phyloP scores from a whole-genome alignment of 2,329 filamentous ascomycete species.

The Pseudomassariella vexata region DNA sequence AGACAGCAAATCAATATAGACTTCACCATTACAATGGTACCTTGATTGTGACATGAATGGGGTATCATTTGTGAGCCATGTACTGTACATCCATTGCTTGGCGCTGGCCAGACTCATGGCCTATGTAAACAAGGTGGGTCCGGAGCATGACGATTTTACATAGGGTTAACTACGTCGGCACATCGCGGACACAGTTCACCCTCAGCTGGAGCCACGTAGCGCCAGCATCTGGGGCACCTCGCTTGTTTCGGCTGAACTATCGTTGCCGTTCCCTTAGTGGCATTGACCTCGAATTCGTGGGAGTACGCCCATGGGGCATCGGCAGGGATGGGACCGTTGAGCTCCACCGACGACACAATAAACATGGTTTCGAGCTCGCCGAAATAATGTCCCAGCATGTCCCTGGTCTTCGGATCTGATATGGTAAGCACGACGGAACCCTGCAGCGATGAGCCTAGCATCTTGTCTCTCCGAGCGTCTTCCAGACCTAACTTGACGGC shows the following conservation, averaged over 20 bases:
- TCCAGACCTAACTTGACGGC: constrained; percentile 75
- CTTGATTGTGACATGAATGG: too few species aligned
- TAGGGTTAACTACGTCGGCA: constrained; percentile 57
- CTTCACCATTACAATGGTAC: too few species aligned
- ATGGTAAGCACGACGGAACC: constrained; percentile 59
- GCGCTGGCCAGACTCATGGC: too few species aligned
- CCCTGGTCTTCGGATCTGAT: constrained; percentile 25
- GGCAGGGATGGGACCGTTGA: constrained; percentile 31
- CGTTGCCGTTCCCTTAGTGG: constrained; percentile 30
- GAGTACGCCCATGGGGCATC: constrained; percentile 33
- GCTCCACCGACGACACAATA: constrained; percentile 59
- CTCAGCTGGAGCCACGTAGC: constrained; percentile 64
- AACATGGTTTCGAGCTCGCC: constrained; percentile 59
- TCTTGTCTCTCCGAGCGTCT: constrained; percentile 62
- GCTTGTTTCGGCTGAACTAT: constrained; percentile 43
- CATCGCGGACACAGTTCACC: constrained; percentile 69
- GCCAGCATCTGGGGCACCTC: constrained; percentile 90
- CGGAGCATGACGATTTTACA: too few species aligned
- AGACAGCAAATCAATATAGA: too few species aligned
- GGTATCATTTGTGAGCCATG: too few species aligned
- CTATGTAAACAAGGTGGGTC: too few species aligned
- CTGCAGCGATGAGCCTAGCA: constrained; percentile 75
- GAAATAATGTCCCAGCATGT: constrained; percentile 31
- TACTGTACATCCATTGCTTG: too few species aligned
- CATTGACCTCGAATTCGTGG: constrained; percentile 36